Base-by-base conservation (phyloP, 495 filamentous ascomycete species). In the Cercophora sp. region DNA sequence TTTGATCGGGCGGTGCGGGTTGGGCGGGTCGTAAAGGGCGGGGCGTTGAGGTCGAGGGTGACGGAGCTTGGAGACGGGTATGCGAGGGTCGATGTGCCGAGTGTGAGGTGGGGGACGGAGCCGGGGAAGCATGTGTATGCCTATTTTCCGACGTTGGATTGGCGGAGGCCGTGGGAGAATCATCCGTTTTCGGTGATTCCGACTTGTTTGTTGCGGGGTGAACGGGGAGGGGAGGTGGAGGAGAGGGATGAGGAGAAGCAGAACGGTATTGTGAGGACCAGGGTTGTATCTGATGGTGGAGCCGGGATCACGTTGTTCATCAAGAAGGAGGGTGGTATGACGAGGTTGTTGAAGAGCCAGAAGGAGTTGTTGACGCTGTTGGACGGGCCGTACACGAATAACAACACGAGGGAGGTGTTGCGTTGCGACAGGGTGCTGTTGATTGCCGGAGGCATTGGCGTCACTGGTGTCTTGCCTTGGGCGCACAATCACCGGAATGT, bases 101-200 rank as follows among this genome's bases (percentile, higher is more conserved):
- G 62, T 1, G 48, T 70, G 10, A 50, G 63, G 20, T 75, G 68
- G 70, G 57, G 40, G 29, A 8, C 46, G 0, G 39, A 41, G 23
- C 59, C 64, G 1, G 61, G 64, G 0, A 42, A 59, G n/a, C 63
- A 70, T 32, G 71, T 59, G 1, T 76, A 75, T 44, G 56, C 64
- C 8, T 75, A 73, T 48, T 76, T 77, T 53, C 76, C 74, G 0
- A 73, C 68, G 1, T 45, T 77, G 3, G 62, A 35, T 34, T 58
- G 52, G 1, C 51, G 60, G 24, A 65, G 69, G 8, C 58, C 64
- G 0, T 79, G 76, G 76, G 73, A 77, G 56, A 79, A 73, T 41
- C 76, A 79, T 51, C 76, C 74, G 1, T 79, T 78, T 48, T 77
- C 72, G 2, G 49, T 74, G 0, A 20, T 66, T 0, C 60, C 67